Evolutionary conservation across 306 rosid species (phyloP), one percentile per base, ranked within the genome.

Genomic region (Gillenia trifoliata): DNA sequence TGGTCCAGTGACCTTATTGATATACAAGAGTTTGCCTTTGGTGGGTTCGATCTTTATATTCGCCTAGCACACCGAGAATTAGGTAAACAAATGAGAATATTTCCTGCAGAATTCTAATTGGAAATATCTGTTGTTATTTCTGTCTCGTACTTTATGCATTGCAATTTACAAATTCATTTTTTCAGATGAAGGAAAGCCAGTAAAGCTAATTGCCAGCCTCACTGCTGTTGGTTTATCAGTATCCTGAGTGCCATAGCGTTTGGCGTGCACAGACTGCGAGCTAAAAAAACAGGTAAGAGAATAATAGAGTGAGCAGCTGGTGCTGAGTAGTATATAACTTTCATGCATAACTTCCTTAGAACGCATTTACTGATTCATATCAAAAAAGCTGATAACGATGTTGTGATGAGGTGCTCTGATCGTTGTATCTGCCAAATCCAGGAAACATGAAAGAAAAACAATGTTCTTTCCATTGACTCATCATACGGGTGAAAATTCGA

Each of bases 31-130:
- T 38, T 52, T 31, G 1, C 77, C 10, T 12, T 1, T 28, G 82
- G 64, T 0, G 82, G 85, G 17, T 38, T 0, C 5, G 82, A 74
- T 33, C 56, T 82, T 29, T 55, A 62, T 59, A 28, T 82, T 55
- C 80, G 85, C 56, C 73, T 74, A 41, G 74, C 88, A 28, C 17
- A 68, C 9, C 67, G 82, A 36, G 86, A 86, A 67, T 73, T 83
- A 33, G 84, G 93, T 86, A 38, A 38, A 38, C 41, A 41, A 50
- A 50, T 15, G 13, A 5, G 11, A 3, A 2, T 36, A 1, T 10
- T 29, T 8, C 20, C 38, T 55, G 4, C 40, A 7, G 64, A 61
- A 13, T 31, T 20, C 17, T 26, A 19, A n/a, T 63, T n/a, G 30
- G 72, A 6, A 22, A 7, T 57, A 11, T 3, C n/a, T 68, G 11